phyloP scores from a whole-genome alignment of 805 yeast species.

The Blastobotrys mokoenaii region DNA sequence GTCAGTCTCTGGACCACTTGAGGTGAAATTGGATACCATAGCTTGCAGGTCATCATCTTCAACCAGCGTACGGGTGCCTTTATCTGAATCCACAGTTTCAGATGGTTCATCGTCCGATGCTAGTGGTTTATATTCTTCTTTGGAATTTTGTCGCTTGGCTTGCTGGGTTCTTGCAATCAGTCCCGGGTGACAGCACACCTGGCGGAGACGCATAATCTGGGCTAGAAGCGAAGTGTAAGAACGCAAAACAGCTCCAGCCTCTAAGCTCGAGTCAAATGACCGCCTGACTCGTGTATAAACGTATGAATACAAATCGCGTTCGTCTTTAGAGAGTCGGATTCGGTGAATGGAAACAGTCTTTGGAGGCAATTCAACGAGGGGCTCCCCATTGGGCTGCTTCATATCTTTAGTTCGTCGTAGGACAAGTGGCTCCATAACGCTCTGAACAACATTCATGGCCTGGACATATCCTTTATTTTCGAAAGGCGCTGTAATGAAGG shows the following conservation, averaged over 20 bases:
- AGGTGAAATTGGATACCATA: too few species aligned
- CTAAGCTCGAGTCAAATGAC: constrained; percentile 24
- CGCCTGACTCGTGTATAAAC: constrained; percentile 58
- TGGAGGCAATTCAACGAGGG: constrained; percentile 66
- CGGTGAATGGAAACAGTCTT: constrained; percentile 65
- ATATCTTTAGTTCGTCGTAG: constrained; percentile 80
- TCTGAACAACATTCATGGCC: constrained; percentile 77
- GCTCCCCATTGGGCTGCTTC: constrained; percentile 64
- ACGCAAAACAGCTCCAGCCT: constrained; percentile 57
- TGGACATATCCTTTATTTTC: constrained; percentile 61
- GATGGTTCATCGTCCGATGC: too few species aligned
- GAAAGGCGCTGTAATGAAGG: constrained; percentile 76
- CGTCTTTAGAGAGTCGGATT: constrained; percentile 57
- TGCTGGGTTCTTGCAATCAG: constrained; percentile 35
- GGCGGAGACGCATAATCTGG: constrained; percentile 75
- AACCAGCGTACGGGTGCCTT: too few species aligned
- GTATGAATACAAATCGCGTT: constrained; percentile 57
- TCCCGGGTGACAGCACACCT: constrained; percentile 77
- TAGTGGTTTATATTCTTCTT: too few species aligned
- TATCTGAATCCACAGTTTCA: too few species aligned
- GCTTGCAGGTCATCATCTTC: too few species aligned
- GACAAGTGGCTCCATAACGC: constrained; percentile 74
- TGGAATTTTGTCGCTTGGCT: too few species aligned
- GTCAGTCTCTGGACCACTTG: too few species aligned
- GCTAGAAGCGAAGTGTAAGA: constrained; percentile 74